A percentile compares a stretch with the other conserved stretches of the same genome.
Evolutionary conservation across 129 eudicot species (phyloP).

Genomic region (Dittrichia graveolens): DNA sequence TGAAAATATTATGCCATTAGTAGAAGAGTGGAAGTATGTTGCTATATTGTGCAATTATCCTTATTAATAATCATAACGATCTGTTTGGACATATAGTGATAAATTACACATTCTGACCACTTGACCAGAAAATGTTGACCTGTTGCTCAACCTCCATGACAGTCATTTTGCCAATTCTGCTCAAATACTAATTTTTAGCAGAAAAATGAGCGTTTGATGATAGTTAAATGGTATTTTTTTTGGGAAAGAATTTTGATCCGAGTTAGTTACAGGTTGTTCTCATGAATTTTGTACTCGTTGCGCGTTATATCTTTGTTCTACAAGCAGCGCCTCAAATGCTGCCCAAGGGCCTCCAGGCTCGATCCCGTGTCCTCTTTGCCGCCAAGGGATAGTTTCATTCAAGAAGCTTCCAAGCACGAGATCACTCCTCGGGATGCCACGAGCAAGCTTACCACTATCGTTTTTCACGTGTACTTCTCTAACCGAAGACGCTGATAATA

Average conservation of each 20-base stretch:
- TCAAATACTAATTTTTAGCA: no score
- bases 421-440: constrained; percentile 48
- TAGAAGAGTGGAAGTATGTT: no score
- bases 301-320: constrained; percentile 77
- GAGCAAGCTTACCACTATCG: constrained; percentile 64
- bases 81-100: no score
- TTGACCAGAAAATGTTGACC: no score
- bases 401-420: constrained; percentile 55
- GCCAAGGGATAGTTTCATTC: constrained; percentile 77
- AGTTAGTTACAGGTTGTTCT: constrained; percentile 57
- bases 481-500: constrained; percentile 30
- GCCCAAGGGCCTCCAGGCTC: constrained; percentile 83
- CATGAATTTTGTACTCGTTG: constrained; percentile 90
- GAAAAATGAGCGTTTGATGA: no score
- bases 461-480: constrained; percentile 64
- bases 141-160: no score
- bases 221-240: no score
- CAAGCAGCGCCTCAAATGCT: constrained; percentile 45
- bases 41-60: no score
- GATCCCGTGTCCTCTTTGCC: constrained; percentile 86
- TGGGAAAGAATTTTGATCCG: neutral
- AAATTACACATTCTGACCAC: no score
- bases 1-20: no score
- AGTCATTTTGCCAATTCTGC: no score
- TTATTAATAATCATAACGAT: no score